Conservation (phyloP, 2,329 filamentous ascomycete genomes). For the Neofusicoccum laricinum region DNA sequence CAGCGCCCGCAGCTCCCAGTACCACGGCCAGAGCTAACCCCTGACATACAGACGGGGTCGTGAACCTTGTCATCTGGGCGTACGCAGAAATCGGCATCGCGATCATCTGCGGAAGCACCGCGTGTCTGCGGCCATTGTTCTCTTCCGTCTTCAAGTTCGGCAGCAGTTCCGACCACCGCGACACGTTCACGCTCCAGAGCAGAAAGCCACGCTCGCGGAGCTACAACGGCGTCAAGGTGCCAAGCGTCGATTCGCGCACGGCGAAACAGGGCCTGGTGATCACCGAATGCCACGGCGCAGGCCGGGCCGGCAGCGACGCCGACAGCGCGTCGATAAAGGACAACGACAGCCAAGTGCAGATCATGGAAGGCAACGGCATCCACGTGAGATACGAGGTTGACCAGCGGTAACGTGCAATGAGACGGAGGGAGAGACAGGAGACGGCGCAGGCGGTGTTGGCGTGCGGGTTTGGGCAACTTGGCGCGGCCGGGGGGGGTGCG, state of each 20-base stretch:
- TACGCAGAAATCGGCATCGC: constrained; percentile 35
- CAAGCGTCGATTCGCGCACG: constrained; percentile 3
- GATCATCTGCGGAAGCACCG: constrained; percentile 28
- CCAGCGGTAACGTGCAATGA: background rate
- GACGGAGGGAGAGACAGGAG: constrained; percentile 5
- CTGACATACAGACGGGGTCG: constrained; percentile 24
- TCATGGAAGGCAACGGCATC: constrained; percentile 16
- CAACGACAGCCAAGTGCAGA: constrained; percentile 20
- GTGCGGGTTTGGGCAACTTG: constrained; percentile 2
- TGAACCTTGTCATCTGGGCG: constrained; percentile 36
- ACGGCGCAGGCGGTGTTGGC: background rate
- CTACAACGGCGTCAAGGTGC: constrained; percentile 1
- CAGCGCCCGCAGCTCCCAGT: background rate
- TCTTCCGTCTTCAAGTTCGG: constrained; percentile 22
- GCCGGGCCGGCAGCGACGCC: constrained; percentile 2
- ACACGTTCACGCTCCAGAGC: constrained; percentile 11
- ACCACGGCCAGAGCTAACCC: background rate
- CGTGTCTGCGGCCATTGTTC: constrained; percentile 32
- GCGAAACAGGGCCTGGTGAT: background rate
- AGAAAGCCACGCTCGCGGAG: background rate
- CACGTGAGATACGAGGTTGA: constrained; percentile 7
- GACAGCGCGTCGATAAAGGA: constrained; percentile 17
- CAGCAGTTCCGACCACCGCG: constrained; percentile 6
- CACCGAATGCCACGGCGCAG: background rate
- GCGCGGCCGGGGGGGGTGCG: background rate